A percentile compares a stretch with the other conserved stretches of the same genome.
These are phyloP conservation scores for Ophiostoma novo-ulmi DNA, from an alignment of 2,329 filamentous ascomycete genomes.

Conservation along the genomic window DNA sequence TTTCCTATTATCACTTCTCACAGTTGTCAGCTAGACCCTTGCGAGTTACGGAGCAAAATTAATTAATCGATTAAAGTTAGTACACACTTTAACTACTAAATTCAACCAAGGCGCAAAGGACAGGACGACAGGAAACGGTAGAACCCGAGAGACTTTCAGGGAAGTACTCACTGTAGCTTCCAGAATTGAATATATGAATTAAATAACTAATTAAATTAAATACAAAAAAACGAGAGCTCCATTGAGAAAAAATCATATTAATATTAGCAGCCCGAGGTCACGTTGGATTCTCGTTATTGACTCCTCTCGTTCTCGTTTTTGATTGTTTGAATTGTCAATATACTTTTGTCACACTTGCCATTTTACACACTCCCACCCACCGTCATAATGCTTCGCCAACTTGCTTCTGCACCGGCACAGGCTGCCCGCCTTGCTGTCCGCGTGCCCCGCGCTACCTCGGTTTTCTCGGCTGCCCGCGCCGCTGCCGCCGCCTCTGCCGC, in stretches of 20 bases:
- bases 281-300: not conserved
- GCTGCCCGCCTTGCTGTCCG: conserved; percentile 24
- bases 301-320: not conserved
- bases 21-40: not conserved
- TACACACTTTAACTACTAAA: not conserved
- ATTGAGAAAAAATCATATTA: conserved; percentile 15
- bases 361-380: not conserved
- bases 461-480: conserved; percentile 27
- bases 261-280: not conserved
- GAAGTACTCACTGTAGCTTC: not conserved
- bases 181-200: not conserved
- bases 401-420: conserved; percentile 22
- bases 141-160: conserved; percentile 8
- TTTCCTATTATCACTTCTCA: no score
- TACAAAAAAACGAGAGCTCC: conserved; percentile 4
- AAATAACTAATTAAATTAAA: not conserved
- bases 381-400: conserved; percentile 24
- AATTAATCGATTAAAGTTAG: not conserved
- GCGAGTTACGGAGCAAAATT: not conserved
- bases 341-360: not conserved
- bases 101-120: not conserved
- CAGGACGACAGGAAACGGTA: not conserved
- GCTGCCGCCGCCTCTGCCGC: conserved; percentile 30
- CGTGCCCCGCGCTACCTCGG: conserved; percentile 13
- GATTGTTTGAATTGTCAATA: not conserved